Evolutionary conservation across 73 alveolate species (phyloP).

Genomic region (Paramecium sexaurelia): DNA sequence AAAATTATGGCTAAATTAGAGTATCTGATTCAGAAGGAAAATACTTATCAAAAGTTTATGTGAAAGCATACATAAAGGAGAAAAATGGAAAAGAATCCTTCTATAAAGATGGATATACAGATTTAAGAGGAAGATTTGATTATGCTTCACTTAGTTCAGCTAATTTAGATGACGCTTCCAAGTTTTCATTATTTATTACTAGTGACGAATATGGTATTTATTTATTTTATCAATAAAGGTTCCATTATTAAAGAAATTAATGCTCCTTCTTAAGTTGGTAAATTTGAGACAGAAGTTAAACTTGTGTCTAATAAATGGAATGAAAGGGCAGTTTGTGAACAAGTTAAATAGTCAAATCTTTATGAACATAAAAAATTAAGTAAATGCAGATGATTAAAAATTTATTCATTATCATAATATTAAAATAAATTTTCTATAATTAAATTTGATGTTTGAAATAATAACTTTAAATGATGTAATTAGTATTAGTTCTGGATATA

Average conservation of each 20-base stretch:
- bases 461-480: constrained; percentile 11
- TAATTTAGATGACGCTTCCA: constrained; percentile 75
- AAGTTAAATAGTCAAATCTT: not conserved
- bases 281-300: constrained; percentile 56
- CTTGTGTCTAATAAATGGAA: constrained; percentile 58
- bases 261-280: constrained; percentile 64
- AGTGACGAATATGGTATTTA: constrained; percentile 85
- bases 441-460: not conserved
- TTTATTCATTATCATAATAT: not conserved
- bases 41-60: constrained; percentile 88
- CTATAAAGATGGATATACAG: constrained; percentile 97
- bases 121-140: constrained; percentile 95
- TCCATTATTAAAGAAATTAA: constrained; percentile 63
- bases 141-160: constrained; percentile 86
- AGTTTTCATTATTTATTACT: constrained; percentile 84
- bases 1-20: constrained; percentile 87
- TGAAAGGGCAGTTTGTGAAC: constrained; percentile 43
- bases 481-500: not conserved
- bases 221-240: not conserved
- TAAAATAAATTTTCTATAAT: not conserved
- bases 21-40: constrained; percentile 74
- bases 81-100: constrained; percentile 73
- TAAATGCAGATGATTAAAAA: not conserved
- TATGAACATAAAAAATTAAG: not conserved
- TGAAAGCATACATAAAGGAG: constrained; percentile 83